Evolutionary conservation across 2,329 filamentous ascomycete species (phyloP).

Genomic region (Fusarium camptoceras): DNA sequence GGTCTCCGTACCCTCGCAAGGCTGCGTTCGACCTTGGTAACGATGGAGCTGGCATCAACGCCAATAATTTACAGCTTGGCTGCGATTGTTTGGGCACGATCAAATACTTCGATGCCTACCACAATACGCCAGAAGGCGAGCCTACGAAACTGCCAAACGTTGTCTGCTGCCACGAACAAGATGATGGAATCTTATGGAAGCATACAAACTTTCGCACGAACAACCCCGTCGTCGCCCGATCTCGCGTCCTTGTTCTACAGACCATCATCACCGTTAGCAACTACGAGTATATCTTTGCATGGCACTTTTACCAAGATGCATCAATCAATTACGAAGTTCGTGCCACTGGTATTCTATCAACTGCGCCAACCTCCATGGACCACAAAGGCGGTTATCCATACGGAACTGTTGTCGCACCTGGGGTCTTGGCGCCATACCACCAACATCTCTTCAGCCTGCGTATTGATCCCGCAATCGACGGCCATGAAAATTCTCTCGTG

Average conservation of each 20-base stretch:
- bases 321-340: constrained; percentile 50
- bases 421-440: constrained; percentile 69
- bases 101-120: constrained; percentile 53
- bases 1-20: constrained; percentile 70
- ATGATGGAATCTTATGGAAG: constrained; percentile 70
- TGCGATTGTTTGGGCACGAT: constrained; percentile 69
- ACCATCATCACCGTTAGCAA: constrained; percentile 73
- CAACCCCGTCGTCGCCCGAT: constrained; percentile 65
- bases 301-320: constrained; percentile 65
- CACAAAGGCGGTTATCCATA: constrained; percentile 62
- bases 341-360: constrained; percentile 59
- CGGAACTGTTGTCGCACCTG: constrained; percentile 71
- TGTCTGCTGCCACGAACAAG: constrained; percentile 53
- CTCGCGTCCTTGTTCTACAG: constrained; percentile 68
- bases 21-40: constrained; percentile 78
- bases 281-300: constrained; percentile 66
- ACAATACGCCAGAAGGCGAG: constrained; percentile 48
- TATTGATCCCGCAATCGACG: constrained; percentile 74
- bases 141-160: constrained; percentile 51
- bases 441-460: constrained; percentile 75
- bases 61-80: constrained; percentile 74
- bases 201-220: constrained; percentile 70
- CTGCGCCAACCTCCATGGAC: constrained; percentile 63
- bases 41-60: constrained; percentile 71
- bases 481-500: constrained; percentile 65